A percentile compares a stretch with the other conserved stretches of the same genome.
phyloP scores from a whole-genome alignment of 2,329 filamentous ascomycete species.

The Furcasterigmium sp. region DNA sequence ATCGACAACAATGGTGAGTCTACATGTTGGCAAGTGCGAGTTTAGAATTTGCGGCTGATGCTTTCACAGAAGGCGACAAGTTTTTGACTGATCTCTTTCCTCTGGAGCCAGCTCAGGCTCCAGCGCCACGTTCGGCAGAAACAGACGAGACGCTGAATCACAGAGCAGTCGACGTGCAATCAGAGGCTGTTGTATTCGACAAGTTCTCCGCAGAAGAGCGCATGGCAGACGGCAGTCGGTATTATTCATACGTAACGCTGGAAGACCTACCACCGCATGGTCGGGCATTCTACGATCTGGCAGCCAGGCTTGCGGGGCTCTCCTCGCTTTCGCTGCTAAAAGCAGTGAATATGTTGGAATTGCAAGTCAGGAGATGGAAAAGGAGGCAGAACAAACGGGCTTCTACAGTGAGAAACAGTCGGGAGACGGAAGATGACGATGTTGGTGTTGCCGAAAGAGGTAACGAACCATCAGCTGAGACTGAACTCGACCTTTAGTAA shows the following conservation, averaged over 20 bases:
- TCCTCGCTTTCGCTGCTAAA: conserved; percentile 25
- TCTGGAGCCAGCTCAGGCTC: conserved; percentile 14
- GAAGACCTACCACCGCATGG: conserved; percentile 25
- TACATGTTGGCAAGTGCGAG: neutral
- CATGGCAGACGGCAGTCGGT: conserved; percentile 10
- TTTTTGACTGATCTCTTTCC: conserved; percentile 27
- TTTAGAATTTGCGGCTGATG: neutral
- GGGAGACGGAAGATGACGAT: no score
- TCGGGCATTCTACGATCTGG: conserved; percentile 23
- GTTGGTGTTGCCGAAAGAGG: no score
- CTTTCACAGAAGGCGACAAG: conserved; percentile 3
- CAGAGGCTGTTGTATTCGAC: neutral
- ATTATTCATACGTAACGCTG: conserved; percentile 14
- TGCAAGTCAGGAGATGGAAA: conserved; percentile 28
- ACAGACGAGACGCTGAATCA: conserved; percentile 20
- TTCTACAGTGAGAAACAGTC: no score
- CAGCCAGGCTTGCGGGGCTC: conserved; percentile 26
- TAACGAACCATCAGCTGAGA: no score
- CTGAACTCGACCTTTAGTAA: no score
- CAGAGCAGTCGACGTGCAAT: conserved; percentile 3
- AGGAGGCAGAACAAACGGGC: conserved; percentile 4
- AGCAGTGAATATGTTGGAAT: conserved; percentile 33
- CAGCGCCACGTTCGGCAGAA: conserved; percentile 12
- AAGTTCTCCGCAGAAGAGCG: neutral
- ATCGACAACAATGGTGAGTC: conserved; percentile 25